Conservation (phyloP, 1,284 basidiomycete species). For the Vanrija pseudolonga region DNA sequence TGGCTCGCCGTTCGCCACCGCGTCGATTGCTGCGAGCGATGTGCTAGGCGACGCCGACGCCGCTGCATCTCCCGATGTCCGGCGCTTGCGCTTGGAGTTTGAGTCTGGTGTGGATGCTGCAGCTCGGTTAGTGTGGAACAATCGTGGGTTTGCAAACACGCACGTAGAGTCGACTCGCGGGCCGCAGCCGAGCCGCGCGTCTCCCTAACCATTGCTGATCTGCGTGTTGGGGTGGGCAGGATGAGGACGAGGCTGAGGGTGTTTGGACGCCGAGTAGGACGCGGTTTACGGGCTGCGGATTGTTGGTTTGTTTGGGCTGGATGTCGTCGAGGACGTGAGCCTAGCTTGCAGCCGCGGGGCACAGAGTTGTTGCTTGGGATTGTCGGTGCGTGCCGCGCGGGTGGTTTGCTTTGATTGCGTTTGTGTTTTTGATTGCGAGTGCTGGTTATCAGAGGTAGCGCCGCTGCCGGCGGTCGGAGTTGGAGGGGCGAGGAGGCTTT, state of each 20-base stretch:
- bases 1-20: conserved; percentile 4
- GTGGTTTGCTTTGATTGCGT: no score
- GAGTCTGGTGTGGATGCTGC: conserved; percentile 5
- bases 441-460: no score
- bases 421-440: no score
- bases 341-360: not conserved
- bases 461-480: no score
- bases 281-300: not conserved
- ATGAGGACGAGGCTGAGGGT: not conserved
- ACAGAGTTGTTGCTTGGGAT: no score
- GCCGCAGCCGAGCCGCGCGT: conserved; percentile 13
- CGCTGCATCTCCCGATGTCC: conserved; percentile 4
- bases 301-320: not conserved
- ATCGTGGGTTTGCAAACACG: not conserved
- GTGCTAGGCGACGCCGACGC: not conserved
- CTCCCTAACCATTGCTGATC: conserved; percentile 8
- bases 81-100: conserved; percentile 23
- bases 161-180: not conserved
- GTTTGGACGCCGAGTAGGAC: not conserved
- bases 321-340: not conserved
- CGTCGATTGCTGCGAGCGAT: not conserved
- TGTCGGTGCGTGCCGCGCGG: no score
- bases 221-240: not conserved
- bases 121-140: not conserved
- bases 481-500: no score